Evolutionary conservation across 2,329 filamentous ascomycete species (phyloP).

Genomic region (Calonectria hawksworthii): DNA sequence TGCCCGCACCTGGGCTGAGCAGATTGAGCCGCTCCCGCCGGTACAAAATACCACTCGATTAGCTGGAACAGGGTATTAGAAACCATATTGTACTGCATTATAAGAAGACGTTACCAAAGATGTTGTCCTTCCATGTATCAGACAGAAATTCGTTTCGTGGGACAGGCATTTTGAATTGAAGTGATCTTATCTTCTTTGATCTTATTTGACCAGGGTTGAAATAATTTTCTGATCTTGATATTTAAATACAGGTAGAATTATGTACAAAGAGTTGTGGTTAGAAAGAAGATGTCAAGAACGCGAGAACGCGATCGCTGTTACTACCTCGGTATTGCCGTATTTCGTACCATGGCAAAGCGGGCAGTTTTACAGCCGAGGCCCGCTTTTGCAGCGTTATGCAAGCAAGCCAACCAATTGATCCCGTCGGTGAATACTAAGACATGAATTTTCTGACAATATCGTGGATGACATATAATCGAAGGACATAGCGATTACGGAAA

Average conservation of each 20-base stretch:
- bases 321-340: background rate
- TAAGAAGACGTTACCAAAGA: background rate
- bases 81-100: too few relatives aligned
- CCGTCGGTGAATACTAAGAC: too few relatives aligned
- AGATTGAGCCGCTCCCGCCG: constrained; percentile 20
- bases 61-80: background rate
- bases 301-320: background rate
- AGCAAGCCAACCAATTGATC: background rate
- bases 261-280: background rate
- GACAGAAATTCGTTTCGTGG: background rate
- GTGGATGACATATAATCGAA: background rate
- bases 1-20: constrained; percentile 14
- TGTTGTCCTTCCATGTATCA: background rate
- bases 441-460: background rate
- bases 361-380: background rate
- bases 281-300: background rate
- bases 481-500: background rate
- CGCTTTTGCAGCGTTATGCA: background rate
- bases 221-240: too few relatives aligned
- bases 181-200: background rate
- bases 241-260: background rate
- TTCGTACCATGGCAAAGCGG: background rate
- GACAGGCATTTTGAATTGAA: background rate
- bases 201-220: background rate
- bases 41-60: constrained; percentile 23